These are phyloP conservation scores for Cryptosporidium muris DNA, from an alignment of 169 alveolate genomes.

Conservation along the genomic window DNA sequence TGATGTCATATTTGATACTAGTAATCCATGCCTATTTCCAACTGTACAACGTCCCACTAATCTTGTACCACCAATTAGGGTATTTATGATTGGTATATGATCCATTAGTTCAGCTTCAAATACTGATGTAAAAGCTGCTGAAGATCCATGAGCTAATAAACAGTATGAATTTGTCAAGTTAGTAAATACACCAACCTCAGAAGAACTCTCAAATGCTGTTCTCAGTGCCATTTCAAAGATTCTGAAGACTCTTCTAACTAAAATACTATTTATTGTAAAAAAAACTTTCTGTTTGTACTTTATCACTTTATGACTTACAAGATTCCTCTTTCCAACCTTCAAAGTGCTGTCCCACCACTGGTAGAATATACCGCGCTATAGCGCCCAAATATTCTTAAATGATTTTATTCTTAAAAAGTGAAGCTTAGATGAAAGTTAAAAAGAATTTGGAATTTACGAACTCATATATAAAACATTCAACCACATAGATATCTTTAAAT, in stretches of 20 bases:
- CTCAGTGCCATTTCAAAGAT: conserved; percentile 61
- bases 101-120: conserved; percentile 94
- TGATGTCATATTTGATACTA: conserved; percentile 96
- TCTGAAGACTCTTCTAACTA: background rate
- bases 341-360: background rate
- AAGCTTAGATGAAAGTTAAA: too few relatives aligned
- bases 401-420: too few relatives aligned
- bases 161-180: conserved; percentile 95
- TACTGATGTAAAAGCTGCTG: conserved; percentile 94
- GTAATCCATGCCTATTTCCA: conserved; percentile 95
- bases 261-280: too few relatives aligned
- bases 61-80: conserved; percentile 96
- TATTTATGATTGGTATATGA: conserved; percentile 95
- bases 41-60: conserved; percentile 96
- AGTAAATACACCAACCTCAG: conserved; percentile 98
- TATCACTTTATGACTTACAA: background rate
- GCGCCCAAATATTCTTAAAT: background rate
- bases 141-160: conserved; percentile 93
- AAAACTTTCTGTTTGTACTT: background rate
- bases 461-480: too few relatives aligned
- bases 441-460: too few relatives aligned
- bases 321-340: background rate
- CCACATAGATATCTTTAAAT: too few relatives aligned
- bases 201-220: conserved; percentile 92
- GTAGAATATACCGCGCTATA: background rate